Conservation (phyloP, 257 asterid genomes). For the Parsonsia alboflavescens region DNA sequence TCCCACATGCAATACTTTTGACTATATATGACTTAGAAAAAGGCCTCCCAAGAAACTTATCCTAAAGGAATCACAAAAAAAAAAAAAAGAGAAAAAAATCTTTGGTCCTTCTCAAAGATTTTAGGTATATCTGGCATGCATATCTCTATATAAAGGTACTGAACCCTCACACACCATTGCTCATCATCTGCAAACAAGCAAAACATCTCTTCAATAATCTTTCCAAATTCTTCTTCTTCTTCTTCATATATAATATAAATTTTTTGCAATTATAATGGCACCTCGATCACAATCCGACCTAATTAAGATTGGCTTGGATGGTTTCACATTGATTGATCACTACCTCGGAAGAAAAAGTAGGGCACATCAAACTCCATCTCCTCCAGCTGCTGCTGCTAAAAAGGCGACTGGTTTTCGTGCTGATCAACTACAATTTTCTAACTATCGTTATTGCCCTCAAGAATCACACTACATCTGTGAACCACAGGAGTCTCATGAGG, state of each 20-base stretch:
- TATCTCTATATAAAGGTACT: too few relatives aligned
- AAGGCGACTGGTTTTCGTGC: background rate
- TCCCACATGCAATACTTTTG: too few relatives aligned
- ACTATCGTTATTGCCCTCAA: background rate
- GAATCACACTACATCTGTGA: background rate
- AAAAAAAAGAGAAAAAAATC: too few relatives aligned
- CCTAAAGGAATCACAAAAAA: too few relatives aligned
- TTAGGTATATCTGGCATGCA: too few relatives aligned
- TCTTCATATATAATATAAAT: too few relatives aligned
- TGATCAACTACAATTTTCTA: background rate
- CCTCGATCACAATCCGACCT: constrained; percentile 11
- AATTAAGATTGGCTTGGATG: constrained; percentile 7
- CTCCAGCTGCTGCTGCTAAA: background rate
- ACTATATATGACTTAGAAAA: too few relatives aligned
- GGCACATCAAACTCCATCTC: background rate
- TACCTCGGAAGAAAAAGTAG: background rate
- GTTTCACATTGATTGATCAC: background rate
- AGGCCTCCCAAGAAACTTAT: too few relatives aligned
- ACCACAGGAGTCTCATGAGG: background rate
- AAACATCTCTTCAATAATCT: background rate
- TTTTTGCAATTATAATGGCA: too few relatives aligned
- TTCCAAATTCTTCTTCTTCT: too few relatives aligned
- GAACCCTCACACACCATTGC: constrained; percentile 1
- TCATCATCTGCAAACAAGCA: background rate
- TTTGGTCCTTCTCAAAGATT: background rate